A percentile compares a stretch with the other conserved stretches of the same genome.
These are phyloP conservation scores for Collybiopsis confluens DNA, from an alignment of 768 basidiomycete genomes.

Conservation along the genomic window DNA sequence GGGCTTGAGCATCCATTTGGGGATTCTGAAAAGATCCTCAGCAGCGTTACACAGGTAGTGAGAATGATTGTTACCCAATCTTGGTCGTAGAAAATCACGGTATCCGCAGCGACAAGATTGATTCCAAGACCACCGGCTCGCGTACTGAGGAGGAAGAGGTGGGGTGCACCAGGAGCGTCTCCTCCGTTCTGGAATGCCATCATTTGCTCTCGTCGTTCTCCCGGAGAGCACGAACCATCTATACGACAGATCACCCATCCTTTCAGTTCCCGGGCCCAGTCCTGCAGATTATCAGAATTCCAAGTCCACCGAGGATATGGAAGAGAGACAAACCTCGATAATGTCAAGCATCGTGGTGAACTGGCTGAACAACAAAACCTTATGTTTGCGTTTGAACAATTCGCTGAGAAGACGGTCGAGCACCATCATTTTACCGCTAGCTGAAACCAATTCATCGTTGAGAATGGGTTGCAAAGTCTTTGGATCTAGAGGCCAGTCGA, in stretches of 20 bases:
- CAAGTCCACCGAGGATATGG: background rate
- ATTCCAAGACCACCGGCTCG: slow-evolving; percentile 78
- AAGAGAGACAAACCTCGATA: slow-evolving; percentile 60
- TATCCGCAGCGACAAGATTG: slow-evolving; percentile 79
- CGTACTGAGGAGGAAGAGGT: slow-evolving; percentile 77
- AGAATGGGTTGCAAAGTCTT: slow-evolving; percentile 58
- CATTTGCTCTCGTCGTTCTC: slow-evolving; percentile 84
- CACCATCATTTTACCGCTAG: slow-evolving; percentile 96
- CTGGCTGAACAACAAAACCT: slow-evolving; percentile 72
- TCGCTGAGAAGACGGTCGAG: slow-evolving; percentile 17
- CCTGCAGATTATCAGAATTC: slow-evolving; percentile 32
- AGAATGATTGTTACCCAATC: slow-evolving; percentile 63
- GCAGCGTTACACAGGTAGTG: background rate
- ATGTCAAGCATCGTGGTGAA: slow-evolving; percentile 97
- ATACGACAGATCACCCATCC: slow-evolving; percentile 85
- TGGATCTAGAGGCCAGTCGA: slow-evolving; percentile 76
- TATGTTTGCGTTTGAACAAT: slow-evolving; percentile 28
- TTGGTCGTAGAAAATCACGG: slow-evolving; percentile 91
- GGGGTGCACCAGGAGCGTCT: slow-evolving; percentile 55
- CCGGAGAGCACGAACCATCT: slow-evolving; percentile 81
- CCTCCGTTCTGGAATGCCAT: slow-evolving; percentile 74
- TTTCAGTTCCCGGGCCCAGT: slow-evolving; percentile 87
- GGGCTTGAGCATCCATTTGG: slow-evolving; percentile 95
- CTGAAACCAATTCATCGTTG: slow-evolving; percentile 76
- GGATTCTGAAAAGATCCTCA: slow-evolving; percentile 58